These are phyloP conservation scores for Alternaria conjuncta DNA, from an alignment of 2,329 filamentous ascomycete genomes.

Conservation along the genomic window DNA sequence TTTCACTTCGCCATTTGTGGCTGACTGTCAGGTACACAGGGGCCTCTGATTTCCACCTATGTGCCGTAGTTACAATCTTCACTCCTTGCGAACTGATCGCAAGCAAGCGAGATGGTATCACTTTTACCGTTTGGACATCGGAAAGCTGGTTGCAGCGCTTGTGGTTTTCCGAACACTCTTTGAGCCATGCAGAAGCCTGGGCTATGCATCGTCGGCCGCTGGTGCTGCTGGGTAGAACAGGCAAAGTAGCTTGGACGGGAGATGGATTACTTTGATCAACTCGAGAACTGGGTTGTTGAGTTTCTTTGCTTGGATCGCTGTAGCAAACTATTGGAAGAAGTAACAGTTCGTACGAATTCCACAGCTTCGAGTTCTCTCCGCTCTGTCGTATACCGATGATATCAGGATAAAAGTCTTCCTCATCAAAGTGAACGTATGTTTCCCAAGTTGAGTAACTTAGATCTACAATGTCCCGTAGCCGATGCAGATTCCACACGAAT, in stretches of 20 bases:
- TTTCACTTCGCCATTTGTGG: background rate
- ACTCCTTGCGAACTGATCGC: background rate
- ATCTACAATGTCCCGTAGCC: too few relatives aligned
- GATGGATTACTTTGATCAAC: background rate
- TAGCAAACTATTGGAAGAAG: too few relatives aligned
- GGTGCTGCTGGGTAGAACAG: background rate
- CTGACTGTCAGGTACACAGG: background rate
- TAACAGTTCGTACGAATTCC: too few relatives aligned
- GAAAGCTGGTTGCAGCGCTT: background rate
- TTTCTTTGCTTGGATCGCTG: too few relatives aligned
- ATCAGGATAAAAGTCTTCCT: too few relatives aligned
- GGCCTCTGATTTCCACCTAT: accelerated
- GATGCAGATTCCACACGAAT: background rate
- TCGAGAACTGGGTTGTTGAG: too few relatives aligned
- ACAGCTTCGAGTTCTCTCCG: too few relatives aligned
- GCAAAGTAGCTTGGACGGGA: background rate
- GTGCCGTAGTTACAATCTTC: background rate
- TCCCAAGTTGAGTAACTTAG: too few relatives aligned
- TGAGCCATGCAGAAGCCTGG: background rate
- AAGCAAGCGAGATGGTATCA: background rate
- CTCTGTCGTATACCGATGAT: too few relatives aligned
- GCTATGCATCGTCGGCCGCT: background rate
- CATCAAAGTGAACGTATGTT: too few relatives aligned
- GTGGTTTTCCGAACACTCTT: background rate
- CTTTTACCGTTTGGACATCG: background rate